Percentiles rank a stretch among this genome's conserved stretches.
phyloP scores from a whole-genome alignment of 257 asterid species.

The Plantago ovata region DNA sequence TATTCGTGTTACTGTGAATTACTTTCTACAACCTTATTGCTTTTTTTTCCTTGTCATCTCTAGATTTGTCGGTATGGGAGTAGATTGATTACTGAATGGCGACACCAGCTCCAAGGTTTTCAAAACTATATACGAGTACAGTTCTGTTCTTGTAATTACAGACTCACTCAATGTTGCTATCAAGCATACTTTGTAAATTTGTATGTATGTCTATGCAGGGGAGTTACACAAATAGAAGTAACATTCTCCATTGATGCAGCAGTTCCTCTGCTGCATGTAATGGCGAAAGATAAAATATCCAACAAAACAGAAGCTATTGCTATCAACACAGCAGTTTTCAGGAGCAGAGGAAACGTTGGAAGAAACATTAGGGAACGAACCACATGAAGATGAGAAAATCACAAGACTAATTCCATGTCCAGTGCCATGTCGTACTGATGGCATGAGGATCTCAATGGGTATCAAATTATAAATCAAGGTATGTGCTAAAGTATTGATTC shows the following conservation, averaged over 20 bases:
- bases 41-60: neutral
- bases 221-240: conserved; percentile 53
- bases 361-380: conserved; percentile 53
- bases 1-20: no score
- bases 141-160: no score
- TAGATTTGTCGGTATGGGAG: conserved; percentile 23
- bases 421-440: no score
- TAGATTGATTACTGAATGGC: neutral
- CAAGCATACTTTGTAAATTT: neutral
- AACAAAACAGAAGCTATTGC: conserved; percentile 39
- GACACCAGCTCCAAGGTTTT: conserved; percentile 41
- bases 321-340: no score
- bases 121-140: no score
- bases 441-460: no score
- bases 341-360: conserved; percentile 38
- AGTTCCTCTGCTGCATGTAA: conserved; percentile 31
- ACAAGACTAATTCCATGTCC: no score
- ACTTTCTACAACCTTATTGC: no score
- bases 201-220: conserved; percentile 33
- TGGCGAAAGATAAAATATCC: conserved; percentile 52
- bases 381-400: conserved; percentile 38
- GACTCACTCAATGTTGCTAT: no score
- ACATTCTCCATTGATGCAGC: conserved; percentile 51
- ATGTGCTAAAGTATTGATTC: no score
- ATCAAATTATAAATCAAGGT: no score